These are phyloP conservation scores for Passalora sequoiae DNA, from an alignment of 2,329 filamentous ascomycete species.

Conservation along the genomic window DNA sequence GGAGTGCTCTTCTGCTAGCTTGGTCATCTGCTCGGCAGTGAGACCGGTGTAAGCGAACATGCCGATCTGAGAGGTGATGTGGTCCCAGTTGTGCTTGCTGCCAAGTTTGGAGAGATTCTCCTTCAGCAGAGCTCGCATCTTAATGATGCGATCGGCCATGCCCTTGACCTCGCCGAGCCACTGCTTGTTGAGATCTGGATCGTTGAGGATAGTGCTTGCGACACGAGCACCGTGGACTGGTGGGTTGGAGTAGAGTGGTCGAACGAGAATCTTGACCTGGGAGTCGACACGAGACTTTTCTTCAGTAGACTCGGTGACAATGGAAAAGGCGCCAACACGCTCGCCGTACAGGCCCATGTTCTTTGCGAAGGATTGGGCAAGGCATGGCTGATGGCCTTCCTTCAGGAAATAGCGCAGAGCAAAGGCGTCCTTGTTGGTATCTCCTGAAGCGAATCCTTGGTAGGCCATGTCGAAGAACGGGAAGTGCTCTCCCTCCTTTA, in stretches of 20 bases:
- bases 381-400: conserved; percentile 80
- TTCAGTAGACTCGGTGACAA: conserved; percentile 76
- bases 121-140: conserved; percentile 92
- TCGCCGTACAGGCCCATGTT: conserved; percentile 99
- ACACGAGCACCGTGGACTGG: conserved; percentile 94
- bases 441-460: conserved; percentile 92
- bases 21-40: conserved; percentile 84
- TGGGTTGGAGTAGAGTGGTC: conserved; percentile 96
- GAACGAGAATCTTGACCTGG: conserved; percentile 96
- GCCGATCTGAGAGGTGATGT: conserved; percentile 97
- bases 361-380: conserved; percentile 95
- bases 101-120: conserved; percentile 91
- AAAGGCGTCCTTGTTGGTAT: conserved; percentile 88
- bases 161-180: conserved; percentile 96
- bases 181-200: conserved; percentile 77
- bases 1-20: conserved; percentile 87
- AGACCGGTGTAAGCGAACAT: conserved; percentile 99
- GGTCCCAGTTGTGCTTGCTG: conserved; percentile 95
- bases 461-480: conserved; percentile 99
- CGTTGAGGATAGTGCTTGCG: conserved; percentile 85
- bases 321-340: conserved; percentile 93
- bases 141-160: conserved; percentile 99
- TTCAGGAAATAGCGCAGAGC: conserved; percentile 88
- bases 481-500: conserved; percentile 83
- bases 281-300: conserved; percentile 96